Percentiles rank a stretch among this genome's conserved stretches.
Evolutionary conservation across 2,329 filamentous ascomycete species (phyloP).

Genomic region (Colletotrichum plurivorum): DNA sequence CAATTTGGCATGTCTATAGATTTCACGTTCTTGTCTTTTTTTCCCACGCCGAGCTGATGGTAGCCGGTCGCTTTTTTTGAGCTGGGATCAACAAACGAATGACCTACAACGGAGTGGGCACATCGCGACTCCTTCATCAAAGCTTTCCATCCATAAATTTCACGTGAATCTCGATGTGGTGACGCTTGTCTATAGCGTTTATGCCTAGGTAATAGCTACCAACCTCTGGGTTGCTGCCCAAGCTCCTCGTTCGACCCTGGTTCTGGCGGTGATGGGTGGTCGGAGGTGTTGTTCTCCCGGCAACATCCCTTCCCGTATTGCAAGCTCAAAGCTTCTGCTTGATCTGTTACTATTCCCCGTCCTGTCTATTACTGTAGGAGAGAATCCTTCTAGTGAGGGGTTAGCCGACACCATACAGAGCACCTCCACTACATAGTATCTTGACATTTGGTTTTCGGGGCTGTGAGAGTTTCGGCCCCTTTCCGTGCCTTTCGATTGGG

Average conservation of each 20-base stretch:
- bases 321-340: background rate
- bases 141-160: background rate
- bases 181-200: background rate
- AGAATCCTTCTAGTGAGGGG: no score
- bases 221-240: background rate
- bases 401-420: no score
- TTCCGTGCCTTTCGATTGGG: background rate
- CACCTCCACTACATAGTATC: no score
- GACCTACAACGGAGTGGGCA: background rate
- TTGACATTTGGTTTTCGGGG: no score
- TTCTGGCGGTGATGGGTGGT: background rate
- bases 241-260: background rate
- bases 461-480: background rate
- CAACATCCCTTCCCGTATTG: background rate
- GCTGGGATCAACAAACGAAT: conserved; percentile 15
- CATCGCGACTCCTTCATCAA: background rate
- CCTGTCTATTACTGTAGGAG: no score
- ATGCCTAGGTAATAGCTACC: background rate
- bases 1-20: no score
- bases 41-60: background rate
- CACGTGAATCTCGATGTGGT: background rate
- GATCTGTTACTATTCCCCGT: no score
- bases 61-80: conserved; percentile 8
- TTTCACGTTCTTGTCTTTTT: background rate
- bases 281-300: background rate